Evolutionary conservation across 306 rosid genomes (phyloP), one percentile per base, ranked within the genome.

Genomic region (Astragalus membranaceus): DNA sequence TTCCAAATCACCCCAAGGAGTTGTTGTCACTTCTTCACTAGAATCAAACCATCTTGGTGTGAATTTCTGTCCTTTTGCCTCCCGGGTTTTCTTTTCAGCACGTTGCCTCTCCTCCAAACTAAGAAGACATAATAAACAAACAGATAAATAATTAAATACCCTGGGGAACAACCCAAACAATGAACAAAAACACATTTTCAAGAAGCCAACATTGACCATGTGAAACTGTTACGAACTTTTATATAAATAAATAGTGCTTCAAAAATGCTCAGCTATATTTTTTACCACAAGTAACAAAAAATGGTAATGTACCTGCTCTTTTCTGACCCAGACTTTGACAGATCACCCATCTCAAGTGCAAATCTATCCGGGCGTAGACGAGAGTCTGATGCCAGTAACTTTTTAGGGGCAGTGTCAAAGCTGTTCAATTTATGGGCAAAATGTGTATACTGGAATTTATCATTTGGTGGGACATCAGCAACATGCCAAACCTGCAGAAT

Each of bases 1-100:
- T 86, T 93, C 96, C 85, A 90, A 78, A 64, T 93, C 96, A 39
- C 96, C 98, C 98, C 96, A 93, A 44, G 98, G 98, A 69, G 98
- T 93, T 66, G 93, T 3, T 36, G 88, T 64, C 68, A 86, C 85
- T 69, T 93, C 96, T 39, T 85, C 88, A 30, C 93, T 90, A 67
- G 85, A 67, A 71, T 93, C 93, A 80, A 90, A 93, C 98, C 97
- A 93, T 70, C 87, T 82, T 30, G 98, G 92, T 14, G 10, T 17
- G 54, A 88, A 90, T 63, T 75, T 64, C 36, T 85, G 72, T 39
- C 84, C 88, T 53, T 86, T 84, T 10, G 78, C 80, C 71, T 90
- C 96, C 71, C 96, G 77, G 15, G 64, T 76, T 82, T 79, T 84
- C 93, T 90, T 92, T 66, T 90, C 98, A 63, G 96, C 85, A 67